phyloP scores from a whole-genome alignment of 495 filamentous ascomycete species.

The Ramalina intermedia region DNA sequence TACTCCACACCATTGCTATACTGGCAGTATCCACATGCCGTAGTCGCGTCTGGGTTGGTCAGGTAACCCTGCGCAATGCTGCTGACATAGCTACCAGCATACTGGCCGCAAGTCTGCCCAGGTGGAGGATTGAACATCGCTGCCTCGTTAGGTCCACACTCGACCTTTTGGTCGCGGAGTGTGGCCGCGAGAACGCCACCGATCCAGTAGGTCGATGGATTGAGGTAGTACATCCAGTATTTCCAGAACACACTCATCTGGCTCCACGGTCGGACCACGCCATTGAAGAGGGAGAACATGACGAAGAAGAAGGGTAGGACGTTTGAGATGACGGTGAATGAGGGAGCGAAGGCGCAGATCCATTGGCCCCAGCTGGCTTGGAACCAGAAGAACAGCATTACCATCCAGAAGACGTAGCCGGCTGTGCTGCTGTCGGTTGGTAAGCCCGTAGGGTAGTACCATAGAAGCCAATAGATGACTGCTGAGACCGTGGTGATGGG shows the following conservation, averaged over 20 bases:
- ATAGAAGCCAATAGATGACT: constrained; percentile 58
- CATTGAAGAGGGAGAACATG: constrained; percentile 62
- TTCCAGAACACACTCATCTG: constrained; percentile 59
- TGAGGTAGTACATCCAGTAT: constrained; percentile 66
- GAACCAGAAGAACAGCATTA: constrained; percentile 70
- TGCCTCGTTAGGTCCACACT: constrained; percentile 43
- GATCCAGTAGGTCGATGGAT: constrained; percentile 58
- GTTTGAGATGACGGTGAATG: constrained; percentile 69
- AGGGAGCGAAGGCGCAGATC: constrained; percentile 70
- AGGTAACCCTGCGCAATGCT: constrained; percentile 40
- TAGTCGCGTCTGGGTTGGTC: constrained; percentile 37
- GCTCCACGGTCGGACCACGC: constrained; percentile 48
- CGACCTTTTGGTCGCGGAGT: constrained; percentile 37
- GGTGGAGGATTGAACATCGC: constrained; percentile 52
- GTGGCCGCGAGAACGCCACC: constrained; percentile 54
- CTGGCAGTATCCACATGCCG: constrained; percentile 61
- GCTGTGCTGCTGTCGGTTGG: constrained; percentile 46
- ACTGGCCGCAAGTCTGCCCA: constrained; percentile 46
- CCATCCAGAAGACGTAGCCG: constrained; percentile 78
- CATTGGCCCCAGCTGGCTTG: constrained; percentile 67
- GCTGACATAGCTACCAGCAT: constrained; percentile 40
- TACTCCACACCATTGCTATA: constrained; percentile 54
- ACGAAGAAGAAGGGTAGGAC: constrained; percentile 67
- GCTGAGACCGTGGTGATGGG: constrained; percentile 50
- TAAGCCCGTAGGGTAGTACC: constrained; percentile 69